phyloP scores from a whole-genome alignment of 2,329 filamentous ascomycete genomes.

The Hysterium pulicare region DNA sequence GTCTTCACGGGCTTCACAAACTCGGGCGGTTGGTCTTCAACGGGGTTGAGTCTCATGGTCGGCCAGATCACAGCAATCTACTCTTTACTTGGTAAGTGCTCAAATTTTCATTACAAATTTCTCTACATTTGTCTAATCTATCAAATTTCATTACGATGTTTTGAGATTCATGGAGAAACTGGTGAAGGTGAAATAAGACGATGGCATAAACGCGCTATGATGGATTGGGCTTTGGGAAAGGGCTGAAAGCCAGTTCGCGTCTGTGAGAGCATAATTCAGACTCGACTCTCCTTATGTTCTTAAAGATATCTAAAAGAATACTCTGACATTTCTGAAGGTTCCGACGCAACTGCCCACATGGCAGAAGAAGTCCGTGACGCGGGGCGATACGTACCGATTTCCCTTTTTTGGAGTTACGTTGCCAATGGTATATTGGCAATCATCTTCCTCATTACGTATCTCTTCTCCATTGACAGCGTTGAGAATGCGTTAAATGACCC shows the following conservation, averaged over 20 bases:
- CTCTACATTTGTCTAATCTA: neutral
- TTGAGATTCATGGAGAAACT: no score
- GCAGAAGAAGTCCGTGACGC: constrained; percentile 44
- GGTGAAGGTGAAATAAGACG: no score
- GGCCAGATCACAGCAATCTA: constrained; percentile 40
- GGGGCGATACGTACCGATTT: constrained; percentile 36
- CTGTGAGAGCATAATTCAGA: no score
- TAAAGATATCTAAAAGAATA: neutral
- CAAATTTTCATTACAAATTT: neutral
- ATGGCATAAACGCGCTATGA: no score
- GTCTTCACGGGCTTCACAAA: constrained; percentile 36
- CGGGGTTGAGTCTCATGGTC: constrained; percentile 38
- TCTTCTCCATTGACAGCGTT: constrained; percentile 33
- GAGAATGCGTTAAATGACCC: constrained; percentile 25
- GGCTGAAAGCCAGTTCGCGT: no score
- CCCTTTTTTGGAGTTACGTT: constrained; percentile 19
- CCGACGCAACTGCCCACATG: constrained; percentile 43
- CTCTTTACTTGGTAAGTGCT: constrained; percentile 28
- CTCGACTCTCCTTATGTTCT: no score
- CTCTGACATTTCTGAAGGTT: constrained; percentile 20
- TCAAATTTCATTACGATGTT: no score
- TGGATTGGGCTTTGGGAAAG: no score
- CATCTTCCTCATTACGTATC: constrained; percentile 30
- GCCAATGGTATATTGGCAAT: constrained; percentile 37
- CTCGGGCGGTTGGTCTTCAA: constrained; percentile 37